Evolutionary conservation across 2,329 filamentous ascomycete genomes (phyloP).

Genomic region (Teratosphaeria destructans): DNA sequence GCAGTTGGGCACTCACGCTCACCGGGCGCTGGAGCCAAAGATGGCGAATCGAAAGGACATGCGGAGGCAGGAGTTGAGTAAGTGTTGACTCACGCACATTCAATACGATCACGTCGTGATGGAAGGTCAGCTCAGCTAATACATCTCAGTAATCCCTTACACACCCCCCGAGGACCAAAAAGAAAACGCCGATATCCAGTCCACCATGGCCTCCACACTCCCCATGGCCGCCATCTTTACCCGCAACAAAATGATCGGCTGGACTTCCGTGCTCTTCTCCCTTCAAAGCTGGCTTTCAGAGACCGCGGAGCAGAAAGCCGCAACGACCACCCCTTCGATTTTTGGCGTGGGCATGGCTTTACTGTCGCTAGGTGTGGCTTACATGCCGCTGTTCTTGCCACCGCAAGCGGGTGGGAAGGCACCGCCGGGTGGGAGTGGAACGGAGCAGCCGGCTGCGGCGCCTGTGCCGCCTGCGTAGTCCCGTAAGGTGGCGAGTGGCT

Average conservation of each 20-base stretch:
- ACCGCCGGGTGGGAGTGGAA: background rate
- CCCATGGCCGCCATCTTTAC: slow-evolving; percentile 96
- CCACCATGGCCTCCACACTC: slow-evolving; percentile 65
- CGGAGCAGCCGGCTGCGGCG: background rate
- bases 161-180: slow-evolving; percentile 61
- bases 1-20: background rate
- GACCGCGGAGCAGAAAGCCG: slow-evolving; percentile 56
- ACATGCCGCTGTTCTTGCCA: slow-evolving; percentile 4
- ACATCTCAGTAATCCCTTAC: slow-evolving; percentile 70
- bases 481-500: background rate
- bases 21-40: slow-evolving; percentile 10
- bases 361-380: slow-evolving; percentile 33
- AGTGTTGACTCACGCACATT: slow-evolving; percentile 17
- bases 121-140: background rate
- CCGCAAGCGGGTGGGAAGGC: background rate
- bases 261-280: slow-evolving; percentile 63
- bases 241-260: slow-evolving; percentile 49
- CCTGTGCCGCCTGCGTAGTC: background rate
- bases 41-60: slow-evolving; percentile 69
- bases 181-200: slow-evolving; percentile 57
- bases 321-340: slow-evolving; percentile 56
- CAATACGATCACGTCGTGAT: background rate
- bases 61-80: slow-evolving; percentile 64
- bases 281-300: slow-evolving; percentile 70
- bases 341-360: slow-evolving; percentile 69